Conservation (phyloP, 345 rosid species). For the Brassica cretica region DNA sequence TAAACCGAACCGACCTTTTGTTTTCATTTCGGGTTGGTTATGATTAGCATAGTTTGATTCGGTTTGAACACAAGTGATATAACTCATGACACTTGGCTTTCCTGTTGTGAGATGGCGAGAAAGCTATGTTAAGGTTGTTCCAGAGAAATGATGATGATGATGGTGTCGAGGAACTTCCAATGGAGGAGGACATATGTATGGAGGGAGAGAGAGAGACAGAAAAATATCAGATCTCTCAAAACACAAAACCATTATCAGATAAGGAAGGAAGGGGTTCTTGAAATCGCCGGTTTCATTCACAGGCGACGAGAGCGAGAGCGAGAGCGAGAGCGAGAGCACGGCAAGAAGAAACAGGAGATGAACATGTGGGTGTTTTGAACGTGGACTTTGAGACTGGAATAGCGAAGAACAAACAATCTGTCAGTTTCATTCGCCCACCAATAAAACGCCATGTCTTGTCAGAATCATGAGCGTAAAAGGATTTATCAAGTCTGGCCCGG, state of each 20-base stretch:
- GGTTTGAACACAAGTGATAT: neutral
- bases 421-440: neutral
- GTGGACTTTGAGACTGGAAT: neutral
- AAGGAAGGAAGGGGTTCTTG: neutral
- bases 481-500: conserved; percentile 85
- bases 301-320: neutral
- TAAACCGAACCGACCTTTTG: neutral
- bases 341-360: neutral
- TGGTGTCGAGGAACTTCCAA: conserved; percentile 28
- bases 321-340: neutral
- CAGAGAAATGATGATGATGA: conserved; percentile 15
- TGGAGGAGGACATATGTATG: conserved; percentile 34
- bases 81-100: conserved; percentile 22
- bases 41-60: neutral
- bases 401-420: conserved; percentile 1
- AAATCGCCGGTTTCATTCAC: conserved; percentile 20
- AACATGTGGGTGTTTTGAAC: neutral
- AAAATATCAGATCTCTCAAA: conserved; percentile 3
- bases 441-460: conserved; percentile 24
- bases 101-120: conserved; percentile 14
- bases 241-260: conserved; percentile 7
- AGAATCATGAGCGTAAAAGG: conserved; percentile 40
- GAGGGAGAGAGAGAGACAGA: neutral
- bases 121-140: conserved; percentile 37
- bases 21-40: neutral